Evolutionary conservation across 73 alveolate genomes (phyloP), one percentile per base, ranked within the genome.

Genomic region (Vitrella brassicaformis): DNA sequence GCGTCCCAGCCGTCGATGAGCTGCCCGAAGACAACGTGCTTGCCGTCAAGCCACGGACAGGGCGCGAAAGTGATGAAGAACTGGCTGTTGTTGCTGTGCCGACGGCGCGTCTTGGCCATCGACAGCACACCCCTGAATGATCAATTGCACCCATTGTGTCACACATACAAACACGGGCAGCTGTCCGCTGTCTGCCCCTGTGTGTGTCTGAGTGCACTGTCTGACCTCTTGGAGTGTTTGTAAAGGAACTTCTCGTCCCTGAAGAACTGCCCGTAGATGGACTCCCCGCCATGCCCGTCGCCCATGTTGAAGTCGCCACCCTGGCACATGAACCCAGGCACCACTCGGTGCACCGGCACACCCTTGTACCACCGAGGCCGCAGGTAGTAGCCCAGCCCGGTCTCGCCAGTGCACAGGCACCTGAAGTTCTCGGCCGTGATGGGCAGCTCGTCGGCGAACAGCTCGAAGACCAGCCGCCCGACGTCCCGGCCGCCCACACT

Each of bases 51-150:
- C 90, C 95, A 91, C 0, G 95, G 90, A 31, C 96, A 84, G 31
- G 80, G 86, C 30, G 78, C 92, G 74, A 93, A 84, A 31, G 97
- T 92, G 31, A 94, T 88, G 74, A 94, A 94, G 89, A 94, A 92
- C 75, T 94, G 96, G 28, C 96, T 87, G 19, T 97, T 97, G 81
- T 94, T 94, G 31, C 97, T 94, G 80, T 89, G 74, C 18, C 96
- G 96, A 0, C 98, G 97, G 14, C 94, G 87, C n/a, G 97, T 93
- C 68, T 94, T 94, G 30, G 98, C 98, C 98, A 94, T 94, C 29
- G 98, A 94, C 47, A 94, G 81, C 25, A 81, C 75, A 7, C 93
- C 93, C 26, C 85, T 81, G 31, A 86, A 88, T n/a, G 75, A 56
- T 4, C 14, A 14, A 4, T 14, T 39, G 56, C 56, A 39, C 56